These are phyloP conservation scores for Conticribra guillardii DNA, from an alignment of 108 stramenopile genomes.

Conservation along the genomic window DNA sequence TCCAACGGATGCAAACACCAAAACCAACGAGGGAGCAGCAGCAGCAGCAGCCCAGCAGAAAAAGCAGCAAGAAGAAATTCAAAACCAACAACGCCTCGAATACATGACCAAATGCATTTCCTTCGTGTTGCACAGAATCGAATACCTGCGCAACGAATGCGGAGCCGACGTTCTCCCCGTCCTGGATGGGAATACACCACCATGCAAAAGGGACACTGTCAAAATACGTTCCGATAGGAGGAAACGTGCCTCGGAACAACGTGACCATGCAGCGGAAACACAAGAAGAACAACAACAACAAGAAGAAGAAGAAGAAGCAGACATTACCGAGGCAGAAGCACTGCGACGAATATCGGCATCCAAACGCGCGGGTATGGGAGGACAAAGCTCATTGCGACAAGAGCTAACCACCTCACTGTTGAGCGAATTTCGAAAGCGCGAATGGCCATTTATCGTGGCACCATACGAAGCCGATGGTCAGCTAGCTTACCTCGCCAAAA, in stretches of 20 bases:
- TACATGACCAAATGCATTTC: slow-evolving; percentile 53
- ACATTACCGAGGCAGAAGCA: slow-evolving; percentile 17
- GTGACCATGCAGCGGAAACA: slow-evolving; percentile 24
- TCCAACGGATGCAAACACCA: no score
- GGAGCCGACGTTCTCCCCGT: slow-evolving; percentile 67
- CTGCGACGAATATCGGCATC: slow-evolving; percentile 55
- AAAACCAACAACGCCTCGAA: slow-evolving; percentile 28
- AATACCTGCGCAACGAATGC: slow-evolving; percentile 50
- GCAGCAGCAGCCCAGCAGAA: slow-evolving; percentile 24
- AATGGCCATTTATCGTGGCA: slow-evolving; percentile 82
- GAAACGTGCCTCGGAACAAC: slow-evolving; percentile 20
- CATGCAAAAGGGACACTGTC: slow-evolving; percentile 57
- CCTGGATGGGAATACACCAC: slow-evolving; percentile 80
- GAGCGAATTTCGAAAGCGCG: slow-evolving; percentile 38
- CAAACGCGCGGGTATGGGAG: slow-evolving; percentile 70
- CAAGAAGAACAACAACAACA: slow-evolving; percentile 12
- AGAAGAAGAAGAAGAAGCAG: slow-evolving; percentile 34
- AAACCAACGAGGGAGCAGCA: no score
- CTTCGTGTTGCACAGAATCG: slow-evolving; percentile 54
- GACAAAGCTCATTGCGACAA: slow-evolving; percentile 23
- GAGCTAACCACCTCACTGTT: slow-evolving; percentile 47
- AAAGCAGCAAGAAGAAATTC: slow-evolving; percentile 3
- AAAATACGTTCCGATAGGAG: slow-evolving; percentile 23
- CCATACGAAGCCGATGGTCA: slow-evolving; percentile 99
- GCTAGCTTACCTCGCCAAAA: slow-evolving; percentile 83